Evolutionary conservation across 192 early-diverging fungal genomes (phyloP), one percentile per base, ranked within the genome.

Genomic region (Backusella westeae): DNA sequence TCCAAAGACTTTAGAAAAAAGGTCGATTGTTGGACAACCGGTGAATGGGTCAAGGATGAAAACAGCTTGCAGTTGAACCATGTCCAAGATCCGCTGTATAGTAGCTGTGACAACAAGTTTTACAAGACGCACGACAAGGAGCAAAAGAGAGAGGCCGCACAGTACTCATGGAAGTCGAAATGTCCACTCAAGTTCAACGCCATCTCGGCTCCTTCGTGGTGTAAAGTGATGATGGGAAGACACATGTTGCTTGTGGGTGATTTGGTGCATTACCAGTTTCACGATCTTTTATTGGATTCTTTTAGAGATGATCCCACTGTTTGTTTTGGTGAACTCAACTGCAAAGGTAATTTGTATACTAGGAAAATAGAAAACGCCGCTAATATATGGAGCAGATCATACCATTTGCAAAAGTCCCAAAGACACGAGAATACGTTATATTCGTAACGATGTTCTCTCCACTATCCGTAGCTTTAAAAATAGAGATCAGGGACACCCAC

Each of bases 271-370:
- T 87, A 78, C 67, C 88, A 90, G 49, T 67, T 88, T 8, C 88
- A 90, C 67, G 88, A 90, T 38, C 75, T 88, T 10, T 75, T 88
- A 19, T 42, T 90, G 69, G 81, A 89, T 77, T 78, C 82, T 63
- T 84, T 90, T 72, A 79, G 86, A 46, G 87, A 90, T 41, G 85
- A 81, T 3, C 84, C 86, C 3, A 82, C 82, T 39, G 81, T 81
- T n/a, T 88, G 88, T 44, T 90, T 85, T 78, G 88, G 88, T 6
- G 87, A 88, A 67, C 34, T 84, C 12, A 79, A 82, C 39, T 90
- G 87, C 71, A 84, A 87, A 77, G 81, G 81, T 82, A 75, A n/a
- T 32, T 32, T 2, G 32, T 32, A 32, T 3, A 3, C 32, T 32
- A 32, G 32, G n/a, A 67, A 23, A 10, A 53, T 9, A 66, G 10